Conservation (phyloP, 305 asterid genomes). For the Solanum aculeatissimum region DNA sequence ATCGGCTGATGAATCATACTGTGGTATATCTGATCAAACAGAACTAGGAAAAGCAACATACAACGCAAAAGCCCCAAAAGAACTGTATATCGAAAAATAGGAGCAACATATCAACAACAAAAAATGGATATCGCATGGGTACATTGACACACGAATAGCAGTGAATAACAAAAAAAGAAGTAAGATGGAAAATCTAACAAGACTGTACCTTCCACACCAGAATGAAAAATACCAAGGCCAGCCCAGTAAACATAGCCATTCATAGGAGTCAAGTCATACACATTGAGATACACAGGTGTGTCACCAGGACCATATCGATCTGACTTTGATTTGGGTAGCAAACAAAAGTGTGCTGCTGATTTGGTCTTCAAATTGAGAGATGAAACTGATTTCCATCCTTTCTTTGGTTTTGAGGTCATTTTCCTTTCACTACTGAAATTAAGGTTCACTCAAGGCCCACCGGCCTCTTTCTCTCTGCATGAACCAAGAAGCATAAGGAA, state of each 20-base stretch:
- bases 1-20: background rate
- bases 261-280: slow-evolving; percentile 59
- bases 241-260: slow-evolving; percentile 69
- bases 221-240: slow-evolving; percentile 66
- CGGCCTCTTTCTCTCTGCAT: slow-evolving; percentile 31
- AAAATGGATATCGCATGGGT: background rate
- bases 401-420: slow-evolving; percentile 61
- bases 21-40: background rate
- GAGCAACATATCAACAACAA: background rate
- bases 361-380: slow-evolving; percentile 53
- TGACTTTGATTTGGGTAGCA: slow-evolving; percentile 73
- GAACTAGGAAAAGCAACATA: background rate
- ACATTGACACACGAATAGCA: background rate
- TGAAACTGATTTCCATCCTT: slow-evolving; percentile 60
- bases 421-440: slow-evolving; percentile 17
- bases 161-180: background rate
- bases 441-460: slow-evolving; percentile 25
- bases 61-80: background rate
- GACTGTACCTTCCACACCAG: slow-evolving; percentile 32
- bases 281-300: slow-evolving; percentile 78
- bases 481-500: background rate
- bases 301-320: slow-evolving; percentile 48
- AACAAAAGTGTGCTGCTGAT: slow-evolving; percentile 62
- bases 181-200: background rate
- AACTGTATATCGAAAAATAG: background rate